Evolutionary conservation across 2,329 filamentous ascomycete genomes (phyloP).

Genomic region (Trichoderma breve): DNA sequence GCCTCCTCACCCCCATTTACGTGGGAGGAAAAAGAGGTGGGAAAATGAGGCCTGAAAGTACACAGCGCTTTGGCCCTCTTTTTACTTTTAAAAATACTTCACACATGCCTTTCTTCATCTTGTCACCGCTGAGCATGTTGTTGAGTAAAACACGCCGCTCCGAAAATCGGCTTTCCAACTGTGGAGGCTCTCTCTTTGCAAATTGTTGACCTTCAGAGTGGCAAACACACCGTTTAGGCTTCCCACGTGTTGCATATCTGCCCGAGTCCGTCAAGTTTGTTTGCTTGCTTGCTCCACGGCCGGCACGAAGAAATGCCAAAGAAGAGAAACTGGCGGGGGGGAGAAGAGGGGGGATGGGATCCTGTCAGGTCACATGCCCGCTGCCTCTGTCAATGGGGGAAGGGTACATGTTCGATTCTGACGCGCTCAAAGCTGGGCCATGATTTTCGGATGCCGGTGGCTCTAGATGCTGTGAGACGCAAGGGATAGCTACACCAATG

Average conservation of each 20-base stretch:
- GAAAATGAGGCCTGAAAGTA: background rate
- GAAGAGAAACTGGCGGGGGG: conserved; percentile 1
- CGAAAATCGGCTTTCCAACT: background rate
- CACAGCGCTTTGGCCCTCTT: conserved; percentile 3
- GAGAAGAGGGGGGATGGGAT: background rate
- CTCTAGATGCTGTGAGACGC: conserved; percentile 7
- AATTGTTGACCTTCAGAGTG: background rate
- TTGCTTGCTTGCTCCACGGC: background rate
- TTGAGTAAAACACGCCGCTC: background rate
- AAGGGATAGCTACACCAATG: conserved; percentile 5
- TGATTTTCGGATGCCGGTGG: background rate
- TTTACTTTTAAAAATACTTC: background rate
- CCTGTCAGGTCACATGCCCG: background rate
- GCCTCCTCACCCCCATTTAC: background rate
- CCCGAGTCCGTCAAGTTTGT: background rate
- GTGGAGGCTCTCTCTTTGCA: background rate
- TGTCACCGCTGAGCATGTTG: background rate
- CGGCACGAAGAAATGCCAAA: background rate
- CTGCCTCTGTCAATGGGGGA: background rate
- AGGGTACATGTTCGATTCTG: background rate
- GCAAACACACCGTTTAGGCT: background rate
- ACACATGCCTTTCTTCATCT: background rate
- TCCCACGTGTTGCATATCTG: background rate
- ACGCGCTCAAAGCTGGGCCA: background rate
- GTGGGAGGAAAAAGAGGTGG: background rate